Evolutionary conservation across 2,329 filamentous ascomycete species (phyloP), one percentile per base, ranked within the genome.

Genomic region (Microascus cirrosus): DNA sequence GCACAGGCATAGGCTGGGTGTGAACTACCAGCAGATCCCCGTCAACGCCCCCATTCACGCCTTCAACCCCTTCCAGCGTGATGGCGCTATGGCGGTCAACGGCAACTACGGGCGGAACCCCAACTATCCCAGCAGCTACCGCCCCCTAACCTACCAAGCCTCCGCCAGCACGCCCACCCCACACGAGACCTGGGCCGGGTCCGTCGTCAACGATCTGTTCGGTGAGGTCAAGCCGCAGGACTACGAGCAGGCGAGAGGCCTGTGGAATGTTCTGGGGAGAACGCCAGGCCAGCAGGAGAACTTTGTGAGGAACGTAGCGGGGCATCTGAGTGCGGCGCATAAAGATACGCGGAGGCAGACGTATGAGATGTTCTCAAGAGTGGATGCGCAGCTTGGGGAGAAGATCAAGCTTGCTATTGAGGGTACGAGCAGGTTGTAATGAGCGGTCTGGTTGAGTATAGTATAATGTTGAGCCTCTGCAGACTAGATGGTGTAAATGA

Each of bases 71-170:
- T 87, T 84, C 76, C 86, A 90, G 69, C 82, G 87, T 60, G 87
- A 90, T 65, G 88, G 88, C n/a, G 67, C 69, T 60, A 90, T 90
- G 85, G 80, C 84, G 59, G 76, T 83, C 66, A 87, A 90, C 71
- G 74, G 74, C 59, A 85, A 85, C 71, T 82, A 84, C 63, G 82
- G 81, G 55, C 72, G 74, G 24, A 79, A 83, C 65, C 80, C 81
- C 13, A 81, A 81, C 70, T 86, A 85, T 64, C 73, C 75, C 22
- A 77, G 74, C 42, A 76, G 74, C 32, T 79, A 77, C 69, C 74
- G 76, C 20, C 65, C 67, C 5, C 58, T 80, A 56, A 71, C 71
- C 11, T 78, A 77, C 68, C 71, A 70, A 61, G 59, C 28, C 4
- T 32, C 72, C 36, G 69, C 73, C 58, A 71, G 71, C 62, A 68